Percentiles rank a stretch among this genome's conserved stretches.
phyloP scores from a whole-genome alignment of 441 rosid genomes.

The Erodium chrysanthum region DNA sequence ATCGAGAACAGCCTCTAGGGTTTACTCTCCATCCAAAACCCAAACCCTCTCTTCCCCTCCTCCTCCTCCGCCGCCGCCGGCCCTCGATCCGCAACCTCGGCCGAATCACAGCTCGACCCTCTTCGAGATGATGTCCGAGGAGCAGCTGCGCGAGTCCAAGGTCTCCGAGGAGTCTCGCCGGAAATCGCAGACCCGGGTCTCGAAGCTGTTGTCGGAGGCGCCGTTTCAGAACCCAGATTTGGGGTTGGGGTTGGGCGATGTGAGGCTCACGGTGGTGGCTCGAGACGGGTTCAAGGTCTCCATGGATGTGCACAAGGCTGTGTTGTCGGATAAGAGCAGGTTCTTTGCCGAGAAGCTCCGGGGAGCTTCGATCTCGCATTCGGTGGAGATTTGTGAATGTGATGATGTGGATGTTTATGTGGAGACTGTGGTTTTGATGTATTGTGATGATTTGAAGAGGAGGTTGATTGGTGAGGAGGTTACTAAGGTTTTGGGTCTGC shows the following conservation, averaged over 20 bases:
- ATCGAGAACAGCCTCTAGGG: constrained; percentile 33
- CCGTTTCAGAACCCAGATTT: constrained; percentile 28
- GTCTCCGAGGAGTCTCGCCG: constrained; percentile 30
- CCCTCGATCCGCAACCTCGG: constrained; percentile 18
- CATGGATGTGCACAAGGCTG: constrained; percentile 61
- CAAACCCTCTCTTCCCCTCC: too few species aligned
- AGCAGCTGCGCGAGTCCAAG: constrained; percentile 42
- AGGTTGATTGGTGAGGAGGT: constrained; percentile 59
- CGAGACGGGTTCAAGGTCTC: constrained; percentile 59
- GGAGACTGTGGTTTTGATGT: constrained; percentile 80
- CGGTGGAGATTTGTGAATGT: constrained; percentile 90
- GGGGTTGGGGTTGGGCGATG: constrained; percentile 48
- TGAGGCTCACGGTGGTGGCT: constrained; percentile 65
- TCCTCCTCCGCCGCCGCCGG: constrained; percentile 21
- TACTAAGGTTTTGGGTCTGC: constrained; percentile 61
- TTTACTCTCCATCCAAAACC: constrained; percentile 26
- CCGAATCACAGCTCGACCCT: constrained; percentile 41
- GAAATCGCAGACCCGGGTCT: constrained; percentile 43
- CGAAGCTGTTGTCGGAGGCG: constrained; percentile 41
- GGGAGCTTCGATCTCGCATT: constrained; percentile 44
- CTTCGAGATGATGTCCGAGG: constrained; percentile 84
- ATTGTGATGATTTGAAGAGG: constrained; percentile 63
- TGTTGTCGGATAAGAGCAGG: constrained; percentile 61
- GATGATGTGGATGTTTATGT: constrained; percentile 86
- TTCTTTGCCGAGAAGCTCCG: constrained; percentile 66